Base-by-base conservation (phyloP, 345 rosid species). In the Brassica nigra region DNA sequence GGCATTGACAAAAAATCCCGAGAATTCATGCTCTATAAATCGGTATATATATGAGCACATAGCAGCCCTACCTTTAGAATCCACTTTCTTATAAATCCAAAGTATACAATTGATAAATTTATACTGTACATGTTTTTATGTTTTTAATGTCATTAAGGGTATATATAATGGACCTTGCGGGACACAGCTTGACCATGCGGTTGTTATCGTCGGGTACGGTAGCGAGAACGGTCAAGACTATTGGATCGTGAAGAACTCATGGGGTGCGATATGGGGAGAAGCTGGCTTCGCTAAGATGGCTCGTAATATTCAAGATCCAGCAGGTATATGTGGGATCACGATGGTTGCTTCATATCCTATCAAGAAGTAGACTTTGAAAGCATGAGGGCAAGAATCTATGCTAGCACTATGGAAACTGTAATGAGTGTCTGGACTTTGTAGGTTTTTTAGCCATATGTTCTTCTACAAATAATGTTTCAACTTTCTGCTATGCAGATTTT, bases 211-310 rank as follows among this genome's bases (percentile, higher is more conserved):
- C 1, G 97, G 98, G 52, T 94, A 94, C 39, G 97, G 97, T 68
- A 84, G 85, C 58, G 97, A 92, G 36, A 84, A 86, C 2, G 97
- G 94, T 63, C 70, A 74, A 37, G 92, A 86, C 76, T 92, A 87
- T 83, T 92, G 97, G 97, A 85, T 89, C 8, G 93, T 89, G 16
- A 90, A 31, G 81, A 94, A 92, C 77, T 94, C 98, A 23, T 92
- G 98, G 98, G 98, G 96, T 2, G 5, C 1, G 1, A 39, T 31
- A 39, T 94, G 97, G 97, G 98, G 97, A 68, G 98, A 94, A 42
- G 20, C 42, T 8, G 98, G 98, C 1, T 94, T 88, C 64, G 34
- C 78, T 20, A 92, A 76, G 81, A 85, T 95, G 86, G 93, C 83
- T 71, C 82, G 95, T 55, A 91, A 89, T 16, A 7, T 84, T 86